phyloP scores from a whole-genome alignment of 208 protist species.

The Leishmania tarentolae region DNA sequence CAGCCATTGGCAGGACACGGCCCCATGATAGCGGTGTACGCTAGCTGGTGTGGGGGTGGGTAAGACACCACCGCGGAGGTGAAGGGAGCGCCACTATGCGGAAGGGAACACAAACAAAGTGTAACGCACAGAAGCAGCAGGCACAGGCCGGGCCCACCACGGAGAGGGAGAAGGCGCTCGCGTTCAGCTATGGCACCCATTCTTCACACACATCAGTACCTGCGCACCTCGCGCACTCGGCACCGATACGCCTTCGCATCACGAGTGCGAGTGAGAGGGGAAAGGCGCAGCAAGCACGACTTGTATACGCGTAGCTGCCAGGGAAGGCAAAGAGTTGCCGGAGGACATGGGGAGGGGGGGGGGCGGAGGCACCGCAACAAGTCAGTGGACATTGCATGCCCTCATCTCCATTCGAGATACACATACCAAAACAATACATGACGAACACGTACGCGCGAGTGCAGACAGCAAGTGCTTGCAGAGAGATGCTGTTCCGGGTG shows the following conservation, averaged over 20 bases:
- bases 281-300: background rate
- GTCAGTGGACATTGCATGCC: no score
- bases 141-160: background rate
- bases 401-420: no score
- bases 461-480: no score
- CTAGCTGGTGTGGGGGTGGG: background rate
- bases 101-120: background rate
- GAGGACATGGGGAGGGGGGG: no score
- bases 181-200: background rate
- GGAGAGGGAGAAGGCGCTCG: background rate
- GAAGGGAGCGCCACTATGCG: background rate
- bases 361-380: no score
- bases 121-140: background rate
- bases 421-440: no score
- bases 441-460: no score
- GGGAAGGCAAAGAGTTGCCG: no score
- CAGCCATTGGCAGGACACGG: background rate
- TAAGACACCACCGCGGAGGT: background rate
- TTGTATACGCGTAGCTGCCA: no score
- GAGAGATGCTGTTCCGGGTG: no score
- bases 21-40: background rate
- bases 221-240: background rate
- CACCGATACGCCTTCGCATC: background rate
- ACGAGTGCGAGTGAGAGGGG: background rate
- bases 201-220: background rate